Conservation (phyloP, 208 protist genomes). For the Leishmania guyanensis region DNA sequence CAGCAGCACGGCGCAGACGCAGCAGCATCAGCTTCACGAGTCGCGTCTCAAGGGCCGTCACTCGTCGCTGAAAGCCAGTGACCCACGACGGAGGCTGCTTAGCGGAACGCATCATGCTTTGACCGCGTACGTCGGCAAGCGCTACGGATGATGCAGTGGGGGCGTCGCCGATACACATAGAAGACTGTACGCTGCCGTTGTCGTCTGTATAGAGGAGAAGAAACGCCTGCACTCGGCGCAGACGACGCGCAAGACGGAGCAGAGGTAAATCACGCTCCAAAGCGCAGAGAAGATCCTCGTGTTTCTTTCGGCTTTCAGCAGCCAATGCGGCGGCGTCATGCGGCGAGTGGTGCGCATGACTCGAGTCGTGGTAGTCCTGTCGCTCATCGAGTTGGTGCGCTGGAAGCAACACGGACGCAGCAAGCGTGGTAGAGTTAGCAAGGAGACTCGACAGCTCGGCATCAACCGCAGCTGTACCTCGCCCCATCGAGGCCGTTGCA, state of each 20-base stretch:
- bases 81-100: slow-evolving; percentile 10
- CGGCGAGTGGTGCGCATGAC: background rate
- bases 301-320: background rate
- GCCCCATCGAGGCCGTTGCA: background rate
- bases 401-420: background rate
- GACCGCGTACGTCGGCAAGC: background rate
- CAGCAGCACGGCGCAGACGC: slow-evolving; percentile 23
- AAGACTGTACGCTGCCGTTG: background rate
- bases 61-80: slow-evolving; percentile 9
- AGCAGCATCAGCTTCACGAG: slow-evolving; percentile 25
- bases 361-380: background rate
- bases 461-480: background rate
- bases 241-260: slow-evolving; percentile 13
- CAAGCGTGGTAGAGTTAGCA: background rate
- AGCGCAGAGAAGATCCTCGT: background rate
- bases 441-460: background rate
- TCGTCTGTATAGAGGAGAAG: background rate
- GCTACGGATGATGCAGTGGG: background rate
- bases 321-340: background rate
- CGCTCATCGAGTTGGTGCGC: background rate
- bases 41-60: slow-evolving; percentile 20
- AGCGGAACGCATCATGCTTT: background rate
- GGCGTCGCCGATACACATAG: background rate
- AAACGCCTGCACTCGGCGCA: slow-evolving; percentile 12
- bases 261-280: slow-evolving; percentile 13